Base-by-base conservation (phyloP, 306 rosid species). In the Sophora flavescens region DNA sequence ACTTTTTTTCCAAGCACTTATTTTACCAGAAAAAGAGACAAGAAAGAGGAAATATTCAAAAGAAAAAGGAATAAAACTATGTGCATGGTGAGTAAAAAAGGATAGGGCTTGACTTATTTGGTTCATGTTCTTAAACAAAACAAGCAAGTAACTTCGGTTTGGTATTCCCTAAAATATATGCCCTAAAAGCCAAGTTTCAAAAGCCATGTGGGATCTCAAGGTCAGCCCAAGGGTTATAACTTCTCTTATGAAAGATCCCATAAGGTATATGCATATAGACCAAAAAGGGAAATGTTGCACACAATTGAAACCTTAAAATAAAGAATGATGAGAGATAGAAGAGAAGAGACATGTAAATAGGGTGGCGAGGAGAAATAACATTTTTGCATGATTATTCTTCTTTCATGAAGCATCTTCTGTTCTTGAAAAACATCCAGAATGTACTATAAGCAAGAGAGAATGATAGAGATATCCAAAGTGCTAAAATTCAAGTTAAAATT, bases 371-470 rank as follows among this genome's bases (percentile, higher is more conserved):
- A 2, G 12, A 56, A 22, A 56, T 9, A 56, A 22, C 36, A 56
- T 56, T 9, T 56, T 22, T 59, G 41, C 18, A 59, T 6, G 10
- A 41, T 6, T 41, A 41, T 36, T 62, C 48, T 36, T 44, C 48
- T 14, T 36, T 13, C 45, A 14, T 33, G 67, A 42, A 16, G 51
- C 6, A 44, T 44, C 56, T 12, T 44, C 39, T 66, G 39, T 56
- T 66, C 54, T 41, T 18, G 56, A 66, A 18, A 9, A 66, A 26
- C 7, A 67, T 38, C 39, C 30, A 45, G 22, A 67, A 45, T 67
- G 57, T 26, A 67, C 12, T 6, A 48, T 30, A 48, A 68, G 42
- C 15, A 48, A 28, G n/a, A 64, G 53, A 16, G 45, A 17, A 39
- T 12, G 42, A 30, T 14, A n/a, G 28, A 45, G 14, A 5, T 28